Base-by-base conservation (phyloP, 306 rosid species). In the Castanopsis chinensis region DNA sequence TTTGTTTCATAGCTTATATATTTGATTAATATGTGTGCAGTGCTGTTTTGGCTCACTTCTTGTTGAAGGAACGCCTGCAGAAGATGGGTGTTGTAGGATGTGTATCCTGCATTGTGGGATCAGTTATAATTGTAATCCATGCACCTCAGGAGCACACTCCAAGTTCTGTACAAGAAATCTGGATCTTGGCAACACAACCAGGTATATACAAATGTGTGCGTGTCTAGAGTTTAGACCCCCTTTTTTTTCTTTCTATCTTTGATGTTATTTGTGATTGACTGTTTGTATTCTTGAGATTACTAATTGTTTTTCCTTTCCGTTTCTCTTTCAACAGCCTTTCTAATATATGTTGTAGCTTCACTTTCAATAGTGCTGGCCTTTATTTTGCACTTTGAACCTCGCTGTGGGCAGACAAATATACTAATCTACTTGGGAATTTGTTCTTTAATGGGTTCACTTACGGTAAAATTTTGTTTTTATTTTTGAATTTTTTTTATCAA, bases 21-120 rank as follows among this genome's bases (percentile, higher is more conserved):
- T 75, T 65, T 19, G 9, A 69, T 60, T 21, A 76, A 27, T 86
- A 72, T 81, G 76, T 81, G 75, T 58, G 72, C 72, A 95, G 99
- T 83, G 92, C 99, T 64, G 89, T 90, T 76, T 84, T 95, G 94
- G 97, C 98, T 59, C 99, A 95, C 78, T 95, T 92, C 85, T 83
- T 95, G 86, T 78, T 95, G 82, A 93, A 86, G 80, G 99, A 95
- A 51, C 86, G 79, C 43, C 91, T 95, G 73, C 90, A 80, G 59
- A 91, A 88, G 84, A 89, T 95, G 98, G 98, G 97, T 53, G 78
- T 92, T 63, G 82, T 95, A 85, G 99, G 99, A 69, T 92, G 99
- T 72, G 45, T 92, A 45, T 89, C 96, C 69, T 92, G 98, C 82
- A 86, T 95, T 30, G 98, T 91, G 69, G 99, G 98, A 80, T 95